Base-by-base conservation (phyloP, 768 basidiomycete genomes). In the Collybia sordida region DNA sequence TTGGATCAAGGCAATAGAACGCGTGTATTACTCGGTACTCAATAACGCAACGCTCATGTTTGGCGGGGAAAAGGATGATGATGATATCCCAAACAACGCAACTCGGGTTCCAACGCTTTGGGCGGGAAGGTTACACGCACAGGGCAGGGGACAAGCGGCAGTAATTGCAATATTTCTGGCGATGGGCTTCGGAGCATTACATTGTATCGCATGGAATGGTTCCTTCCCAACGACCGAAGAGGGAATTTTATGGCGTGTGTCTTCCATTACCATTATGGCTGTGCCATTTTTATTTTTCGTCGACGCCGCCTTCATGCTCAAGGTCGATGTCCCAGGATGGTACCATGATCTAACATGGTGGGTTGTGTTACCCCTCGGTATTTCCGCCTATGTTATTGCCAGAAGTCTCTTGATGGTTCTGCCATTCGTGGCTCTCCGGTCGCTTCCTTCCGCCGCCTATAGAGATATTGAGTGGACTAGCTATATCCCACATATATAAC, bases 311-410 rank as follows among this genome's bases (percentile, higher is more conserved):
- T 31, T 31, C 31, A 31, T 31, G 31, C 31, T 31, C 9, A 31
- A 31, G 9, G 31, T 31, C 31, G 31, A 31, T 3, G 31, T 31
- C 14, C 9, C 31, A 14, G 31, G 14, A 14, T 31, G 31, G 40
- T 59, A 59, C 19, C 42, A 44, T 19, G 24, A 21, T 23, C 14
- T 37, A 24, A 25, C 31, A 31, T 31, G 31, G 31, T 31, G 31
- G 31, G 14, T 31, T 11, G 31, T 31, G 9, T 14, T 31, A 3
- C 31, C 31, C 31, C 31, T 31, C 14, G 31, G 31, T 3, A 14
- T 31, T 31, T 31, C 6, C 31, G 14, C 9, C 14, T 11, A 31
- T 14, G 31, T 31, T 31, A 14, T 31, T 11, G 31, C 31, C 14
- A 7, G 31, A 31, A 14, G 31, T 12, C 6, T 31, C 31, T 31